Conservation (phyloP, 495 filamentous ascomycete species). For the Penicillium daleae region DNA sequence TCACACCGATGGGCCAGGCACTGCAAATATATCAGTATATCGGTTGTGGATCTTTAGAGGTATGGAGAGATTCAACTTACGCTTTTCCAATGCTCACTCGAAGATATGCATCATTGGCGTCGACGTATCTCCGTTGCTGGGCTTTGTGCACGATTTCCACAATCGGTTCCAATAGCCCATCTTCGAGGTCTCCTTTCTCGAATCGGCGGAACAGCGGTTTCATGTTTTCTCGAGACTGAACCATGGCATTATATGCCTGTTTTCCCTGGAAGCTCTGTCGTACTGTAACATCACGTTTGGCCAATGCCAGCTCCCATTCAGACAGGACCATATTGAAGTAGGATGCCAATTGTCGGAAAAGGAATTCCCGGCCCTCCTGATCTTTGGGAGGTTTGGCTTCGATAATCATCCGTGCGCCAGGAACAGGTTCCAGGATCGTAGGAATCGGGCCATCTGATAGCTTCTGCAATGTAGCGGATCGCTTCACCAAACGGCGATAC, state of each 20-base stretch:
- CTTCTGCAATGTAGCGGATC: slow-evolving; percentile 50
- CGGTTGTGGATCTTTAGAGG: background rate
- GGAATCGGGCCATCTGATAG: slow-evolving; percentile 65
- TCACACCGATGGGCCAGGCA: slow-evolving; percentile 98
- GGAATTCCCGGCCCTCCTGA: slow-evolving; percentile 59
- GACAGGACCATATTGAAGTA: slow-evolving; percentile 92
- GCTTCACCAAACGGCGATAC: slow-evolving; percentile 62
- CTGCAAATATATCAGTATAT: slow-evolving; percentile 35
- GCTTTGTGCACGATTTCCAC: slow-evolving; percentile 93
- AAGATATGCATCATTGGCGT: slow-evolving; percentile 94
- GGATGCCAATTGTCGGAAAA: slow-evolving; percentile 85
- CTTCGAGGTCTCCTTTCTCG: slow-evolving; percentile 76
- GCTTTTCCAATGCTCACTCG: slow-evolving; percentile 95
- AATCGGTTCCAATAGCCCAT: slow-evolving; percentile 77
- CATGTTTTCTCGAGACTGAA: slow-evolving; percentile 82
- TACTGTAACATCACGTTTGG: slow-evolving; percentile 62
- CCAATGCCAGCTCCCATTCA: slow-evolving; percentile 84
- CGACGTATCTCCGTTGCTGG: slow-evolving; percentile 88
- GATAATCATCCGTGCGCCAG: slow-evolving; percentile 87
- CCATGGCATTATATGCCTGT: slow-evolving; percentile 76
- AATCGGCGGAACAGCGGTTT: slow-evolving; percentile 88
- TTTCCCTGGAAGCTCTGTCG: slow-evolving; percentile 77
- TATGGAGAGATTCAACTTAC: slow-evolving; percentile 36
- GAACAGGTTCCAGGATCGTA: slow-evolving; percentile 73
- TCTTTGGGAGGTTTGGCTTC: slow-evolving; percentile 60